Evolutionary conservation across 1,284 basidiomycete species (phyloP).

Genomic region (Apiotrichum veenhuisii): DNA sequence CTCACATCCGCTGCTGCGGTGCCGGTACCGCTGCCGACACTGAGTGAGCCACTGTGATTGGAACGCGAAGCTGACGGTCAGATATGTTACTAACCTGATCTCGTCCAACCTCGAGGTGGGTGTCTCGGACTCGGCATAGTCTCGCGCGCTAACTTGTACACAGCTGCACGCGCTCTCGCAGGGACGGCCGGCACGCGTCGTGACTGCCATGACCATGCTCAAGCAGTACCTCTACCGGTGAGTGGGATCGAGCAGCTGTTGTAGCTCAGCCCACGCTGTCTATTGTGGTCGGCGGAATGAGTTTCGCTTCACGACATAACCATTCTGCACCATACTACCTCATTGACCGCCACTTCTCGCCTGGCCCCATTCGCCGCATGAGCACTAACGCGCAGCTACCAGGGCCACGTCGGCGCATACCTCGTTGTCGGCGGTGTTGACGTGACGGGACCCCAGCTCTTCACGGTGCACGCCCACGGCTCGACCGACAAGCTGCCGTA

Average conservation of each 20-base stretch:
- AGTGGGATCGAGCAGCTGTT: constrained; percentile 26
- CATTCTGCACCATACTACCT: too few relatives aligned
- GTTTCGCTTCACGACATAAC: too few relatives aligned
- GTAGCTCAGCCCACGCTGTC: too few relatives aligned
- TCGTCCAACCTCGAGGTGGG: constrained; percentile 78
- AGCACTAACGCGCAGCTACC: constrained; percentile 62
- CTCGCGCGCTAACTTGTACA: constrained; percentile 13
- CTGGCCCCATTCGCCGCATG: not conserved
- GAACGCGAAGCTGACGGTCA: constrained; percentile 14
- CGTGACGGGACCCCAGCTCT: constrained; percentile 85
- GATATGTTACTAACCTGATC: constrained; percentile 84
- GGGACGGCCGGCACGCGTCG: constrained; percentile 80
- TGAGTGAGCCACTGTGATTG: constrained; percentile 54
- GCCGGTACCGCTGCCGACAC: constrained; percentile 98
- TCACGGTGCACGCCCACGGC: constrained; percentile 94
- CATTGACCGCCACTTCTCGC: too few relatives aligned
- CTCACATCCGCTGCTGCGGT: constrained; percentile 94
- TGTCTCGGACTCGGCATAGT: not conserved
- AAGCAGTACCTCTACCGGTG: constrained; percentile 81
- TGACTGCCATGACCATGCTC: constrained; percentile 98
- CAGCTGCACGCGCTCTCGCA: constrained; percentile 74
- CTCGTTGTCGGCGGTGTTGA: constrained; percentile 98
- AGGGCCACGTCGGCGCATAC: constrained; percentile 91
- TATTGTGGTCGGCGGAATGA: too few relatives aligned
- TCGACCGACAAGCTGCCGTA: constrained; percentile 98